phyloP scores from a whole-genome alignment of 495 filamentous ascomycete genomes.

The Tuber melanosporum region DNA sequence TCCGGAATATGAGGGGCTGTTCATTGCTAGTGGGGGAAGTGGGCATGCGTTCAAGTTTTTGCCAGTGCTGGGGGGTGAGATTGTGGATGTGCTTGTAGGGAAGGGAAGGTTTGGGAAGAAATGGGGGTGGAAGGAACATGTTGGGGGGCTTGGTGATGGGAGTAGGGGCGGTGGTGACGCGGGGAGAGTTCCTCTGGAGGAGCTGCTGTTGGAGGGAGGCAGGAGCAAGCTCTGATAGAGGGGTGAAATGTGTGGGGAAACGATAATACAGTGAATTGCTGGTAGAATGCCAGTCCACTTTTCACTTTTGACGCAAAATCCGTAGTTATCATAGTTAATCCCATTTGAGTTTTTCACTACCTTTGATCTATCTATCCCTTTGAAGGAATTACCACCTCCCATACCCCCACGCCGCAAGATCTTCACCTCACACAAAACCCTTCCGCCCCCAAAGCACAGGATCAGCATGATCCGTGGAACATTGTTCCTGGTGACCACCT shows the following conservation, averaged over 20 bases:
- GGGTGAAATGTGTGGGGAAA: background rate
- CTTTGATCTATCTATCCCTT: background rate
- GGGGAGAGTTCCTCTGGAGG: slow-evolving; percentile 50
- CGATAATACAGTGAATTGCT: background rate
- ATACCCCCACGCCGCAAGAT: background rate
- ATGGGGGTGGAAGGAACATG: slow-evolving; percentile 59
- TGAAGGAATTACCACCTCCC: background rate
- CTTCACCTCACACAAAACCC: background rate
- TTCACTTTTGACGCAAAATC: background rate
- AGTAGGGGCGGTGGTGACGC: slow-evolving; percentile 51
- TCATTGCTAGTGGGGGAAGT: slow-evolving; percentile 76
- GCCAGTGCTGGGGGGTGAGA: slow-evolving; percentile 72
- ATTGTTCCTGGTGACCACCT: background rate
- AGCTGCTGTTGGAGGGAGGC: slow-evolving; percentile 46
- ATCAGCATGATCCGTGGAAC: background rate
- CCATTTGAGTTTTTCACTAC: background rate
- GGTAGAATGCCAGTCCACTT: background rate
- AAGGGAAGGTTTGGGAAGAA: slow-evolving; percentile 55
- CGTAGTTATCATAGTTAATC: background rate
- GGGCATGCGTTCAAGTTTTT: slow-evolving; percentile 89
- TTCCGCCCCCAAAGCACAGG: background rate
- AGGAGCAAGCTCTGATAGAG: background rate
- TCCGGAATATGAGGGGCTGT: slow-evolving; percentile 58
- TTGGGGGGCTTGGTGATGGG: slow-evolving; percentile 55
- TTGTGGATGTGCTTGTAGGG: slow-evolving; percentile 60